Percentiles rank a stretch among this genome's conserved stretches.
Conservation (phyloP, 306 rosid species). For the Canavalia gladiata region DNA sequence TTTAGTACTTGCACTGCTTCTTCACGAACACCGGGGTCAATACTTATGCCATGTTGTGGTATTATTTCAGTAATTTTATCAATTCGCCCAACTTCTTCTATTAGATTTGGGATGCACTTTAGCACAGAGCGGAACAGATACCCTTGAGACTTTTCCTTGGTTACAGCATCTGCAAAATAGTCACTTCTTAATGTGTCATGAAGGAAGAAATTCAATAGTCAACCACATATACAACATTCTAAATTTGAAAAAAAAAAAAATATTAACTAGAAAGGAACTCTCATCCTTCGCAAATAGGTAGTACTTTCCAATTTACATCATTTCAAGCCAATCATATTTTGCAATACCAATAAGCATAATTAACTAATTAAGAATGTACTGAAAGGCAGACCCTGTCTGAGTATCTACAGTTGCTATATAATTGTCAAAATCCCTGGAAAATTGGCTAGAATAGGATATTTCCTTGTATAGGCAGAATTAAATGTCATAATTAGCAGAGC, state of each 20-base stretch:
- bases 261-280: slow-evolving; percentile 6
- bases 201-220: slow-evolving; percentile 38
- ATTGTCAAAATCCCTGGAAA: no score
- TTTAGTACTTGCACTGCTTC: slow-evolving; percentile 97
- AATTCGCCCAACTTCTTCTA: slow-evolving; percentile 97
- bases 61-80: slow-evolving; percentile 99
- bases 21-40: slow-evolving; percentile 99
- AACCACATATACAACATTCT: slow-evolving; percentile 14
- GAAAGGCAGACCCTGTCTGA: slow-evolving; percentile 19
- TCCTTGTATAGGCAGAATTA: no score
- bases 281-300: slow-evolving; percentile 3
- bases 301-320: slow-evolving; percentile 9
- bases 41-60: slow-evolving; percentile 99
- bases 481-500: no score
- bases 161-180: slow-evolving; percentile 84
- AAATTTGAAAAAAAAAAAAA: neutral
- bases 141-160: slow-evolving; percentile 98
- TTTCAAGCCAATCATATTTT: slow-evolving; percentile 15
- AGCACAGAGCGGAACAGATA: slow-evolving; percentile 94
- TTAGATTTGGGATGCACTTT: slow-evolving; percentile 96
- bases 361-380: slow-evolving; percentile 12
- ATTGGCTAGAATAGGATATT: no score
- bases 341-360: slow-evolving; percentile 28
- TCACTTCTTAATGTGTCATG: slow-evolving; percentile 32
- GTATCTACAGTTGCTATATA: slow-evolving; percentile 35